Conservation (phyloP, 331 rosid genomes). For the Spiraea crenata region DNA sequence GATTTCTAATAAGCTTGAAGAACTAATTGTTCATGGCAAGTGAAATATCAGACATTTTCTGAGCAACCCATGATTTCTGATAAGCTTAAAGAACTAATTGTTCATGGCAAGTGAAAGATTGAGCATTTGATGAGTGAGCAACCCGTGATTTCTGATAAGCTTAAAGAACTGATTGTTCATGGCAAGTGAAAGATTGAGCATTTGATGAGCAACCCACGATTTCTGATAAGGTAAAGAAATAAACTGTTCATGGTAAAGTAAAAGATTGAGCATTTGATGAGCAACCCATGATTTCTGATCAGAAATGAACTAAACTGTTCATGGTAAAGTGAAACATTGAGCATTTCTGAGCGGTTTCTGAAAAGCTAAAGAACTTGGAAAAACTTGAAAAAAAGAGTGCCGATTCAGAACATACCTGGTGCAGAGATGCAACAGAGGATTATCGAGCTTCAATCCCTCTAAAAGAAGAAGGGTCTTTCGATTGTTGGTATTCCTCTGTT, state of each 20-base stretch:
- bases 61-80: no score
- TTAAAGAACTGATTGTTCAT: no score
- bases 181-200: no score
- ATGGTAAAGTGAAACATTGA: background rate
- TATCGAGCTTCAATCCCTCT: background rate
- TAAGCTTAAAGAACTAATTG: no score
- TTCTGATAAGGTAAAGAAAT: background rate
- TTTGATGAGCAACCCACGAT: background rate
- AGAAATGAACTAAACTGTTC: no score
- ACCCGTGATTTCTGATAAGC: background rate
- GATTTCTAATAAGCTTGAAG: no score
- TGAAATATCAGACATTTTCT: no score
- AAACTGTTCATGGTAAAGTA: no score
- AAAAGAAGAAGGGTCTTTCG: background rate
- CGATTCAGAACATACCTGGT: slow-evolving; percentile 5
- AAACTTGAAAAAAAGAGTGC: background rate
- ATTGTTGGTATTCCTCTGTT: background rate
- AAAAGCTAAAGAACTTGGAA: background rate
- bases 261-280: no score
- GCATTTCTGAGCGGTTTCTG: background rate
- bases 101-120: no score
- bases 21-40: no score
- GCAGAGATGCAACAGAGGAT: background rate
- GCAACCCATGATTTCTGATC: no score
- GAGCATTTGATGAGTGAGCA: background rate